These are phyloP conservation scores for Phymatotrichopsis omnivora DNA, from an alignment of 2,329 filamentous ascomycete genomes.

Conservation along the genomic window DNA sequence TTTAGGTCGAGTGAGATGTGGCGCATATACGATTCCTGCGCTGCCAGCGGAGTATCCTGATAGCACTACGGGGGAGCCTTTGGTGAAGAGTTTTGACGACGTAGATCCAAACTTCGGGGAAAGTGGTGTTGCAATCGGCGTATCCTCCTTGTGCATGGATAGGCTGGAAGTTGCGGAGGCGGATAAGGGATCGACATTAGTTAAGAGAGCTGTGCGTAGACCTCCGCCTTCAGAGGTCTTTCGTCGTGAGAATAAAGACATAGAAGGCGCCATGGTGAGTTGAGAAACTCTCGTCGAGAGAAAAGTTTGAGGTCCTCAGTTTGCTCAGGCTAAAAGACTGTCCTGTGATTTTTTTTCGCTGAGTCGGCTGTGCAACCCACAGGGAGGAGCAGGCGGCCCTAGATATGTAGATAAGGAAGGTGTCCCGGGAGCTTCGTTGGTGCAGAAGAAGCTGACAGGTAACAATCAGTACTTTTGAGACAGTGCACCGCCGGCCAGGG, in stretches of 20 bases:
- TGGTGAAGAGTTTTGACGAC: slow-evolving; percentile 8
- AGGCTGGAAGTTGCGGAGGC: slow-evolving; percentile 3
- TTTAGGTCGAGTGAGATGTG: slow-evolving; percentile 16
- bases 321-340: no score
- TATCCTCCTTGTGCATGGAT: neutral
- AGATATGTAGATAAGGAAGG: no score
- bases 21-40: slow-evolving; percentile 13
- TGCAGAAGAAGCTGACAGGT: no score
- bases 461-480: no score
- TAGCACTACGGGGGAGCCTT: slow-evolving; percentile 5
- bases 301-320: neutral
- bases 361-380: no score
- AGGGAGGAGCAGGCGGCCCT: no score
- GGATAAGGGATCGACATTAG: slow-evolving; percentile 1
- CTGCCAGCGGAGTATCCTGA: slow-evolving; percentile 9
- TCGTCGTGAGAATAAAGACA: slow-evolving; percentile 25
- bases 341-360: no score
- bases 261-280: slow-evolving; percentile 19
- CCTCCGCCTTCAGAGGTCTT: slow-evolving; percentile 22
- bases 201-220: slow-evolving; percentile 3
- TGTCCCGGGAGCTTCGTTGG: no score
- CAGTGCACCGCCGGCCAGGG: no score
- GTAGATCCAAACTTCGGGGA: slow-evolving; percentile 6
- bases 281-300: neutral
- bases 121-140: slow-evolving; percentile 3